Base-by-base conservation (phyloP, 768 basidiomycete species). In the Chlorophyllum brunneum region DNA sequence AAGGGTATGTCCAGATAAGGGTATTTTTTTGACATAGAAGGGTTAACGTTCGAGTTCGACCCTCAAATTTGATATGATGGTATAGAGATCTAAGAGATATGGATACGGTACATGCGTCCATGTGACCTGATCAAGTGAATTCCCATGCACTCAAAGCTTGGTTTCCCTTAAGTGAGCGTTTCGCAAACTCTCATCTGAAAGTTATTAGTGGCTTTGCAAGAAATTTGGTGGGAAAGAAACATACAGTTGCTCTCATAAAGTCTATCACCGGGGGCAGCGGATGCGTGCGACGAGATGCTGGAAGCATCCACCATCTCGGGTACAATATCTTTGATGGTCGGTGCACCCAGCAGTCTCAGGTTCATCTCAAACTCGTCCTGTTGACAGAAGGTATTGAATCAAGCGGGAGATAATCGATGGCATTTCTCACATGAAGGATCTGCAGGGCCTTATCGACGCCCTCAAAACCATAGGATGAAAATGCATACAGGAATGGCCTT, bases 351-450 rank as follows among this genome's bases (percentile, higher is more conserved):
- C 1, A 98, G 75, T 13, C 95, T 86, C 81, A 98, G 79, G 69
- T 95, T 94, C 95, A 98, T 98, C 74, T 95, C 92, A 60, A 99
- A 92, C 67, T 99, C 95, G 59, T 95, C 92, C 92, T 98, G 63
- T 7, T 55, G 40, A 37, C 38, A 54, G 23, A 11, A 7, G 34
- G 22, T 34, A 18, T 20, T 18, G 16, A 27, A 48, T 40, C 48
- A 13, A 29, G 27, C n/a, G 33, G 10, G 22, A n/a, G 11, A 10
- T 22, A n/a, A 26, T 3, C n/a, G 5, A 34, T n/a, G 5, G 16
- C 15, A 15, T 24, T 15, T 63, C 79, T 51, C 60, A 87, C 90
- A 57, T 78, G 77, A 40, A 95, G 66, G 45, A 95, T 90, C 59
- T 89, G 79, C 48, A 97, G 62, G 0, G 91, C 90, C 57, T 79